Evolutionary conservation across 1,284 basidiomycete genomes (phyloP).

Genomic region (Rhodotorula sp.): DNA sequence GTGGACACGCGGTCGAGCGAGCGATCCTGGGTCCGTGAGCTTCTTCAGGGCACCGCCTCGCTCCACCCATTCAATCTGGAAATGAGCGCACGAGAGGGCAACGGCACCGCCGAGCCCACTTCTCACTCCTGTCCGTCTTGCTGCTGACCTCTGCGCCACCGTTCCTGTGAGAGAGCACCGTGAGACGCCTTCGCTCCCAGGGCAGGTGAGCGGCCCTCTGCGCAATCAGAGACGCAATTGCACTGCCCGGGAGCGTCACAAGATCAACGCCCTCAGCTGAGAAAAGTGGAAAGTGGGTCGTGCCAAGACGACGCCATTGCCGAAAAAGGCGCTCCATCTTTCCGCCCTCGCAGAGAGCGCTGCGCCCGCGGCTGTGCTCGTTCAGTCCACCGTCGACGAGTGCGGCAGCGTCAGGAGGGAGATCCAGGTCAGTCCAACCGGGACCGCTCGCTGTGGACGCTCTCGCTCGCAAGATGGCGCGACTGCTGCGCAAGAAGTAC

Average conservation of each 20-base stretch:
- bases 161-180: too few species aligned
- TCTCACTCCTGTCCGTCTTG: not conserved
- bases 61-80: not conserved
- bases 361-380: too few species aligned
- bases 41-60: not conserved
- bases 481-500: conserved; percentile 16
- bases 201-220: too few species aligned
- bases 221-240: too few species aligned
- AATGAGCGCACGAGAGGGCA: not conserved
- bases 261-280: too few species aligned
- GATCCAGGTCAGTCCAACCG: not conserved
- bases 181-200: too few species aligned
- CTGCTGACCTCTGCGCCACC: not conserved
- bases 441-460: not conserved
- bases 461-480: conserved; percentile 9
- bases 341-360: too few species aligned
- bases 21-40: not conserved
- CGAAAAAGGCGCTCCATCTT: too few species aligned
- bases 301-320: too few species aligned
- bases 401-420: not conserved
- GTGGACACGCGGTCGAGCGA: not conserved
- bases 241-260: too few species aligned
- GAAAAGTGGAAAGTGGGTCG: too few species aligned
- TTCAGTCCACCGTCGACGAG: too few species aligned
- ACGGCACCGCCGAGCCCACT: not conserved